Percentiles rank a stretch among this genome's conserved stretches.
Conservation (phyloP, 2,329 filamentous ascomycete genomes). For the Arthrobotrys sphaeroides region DNA sequence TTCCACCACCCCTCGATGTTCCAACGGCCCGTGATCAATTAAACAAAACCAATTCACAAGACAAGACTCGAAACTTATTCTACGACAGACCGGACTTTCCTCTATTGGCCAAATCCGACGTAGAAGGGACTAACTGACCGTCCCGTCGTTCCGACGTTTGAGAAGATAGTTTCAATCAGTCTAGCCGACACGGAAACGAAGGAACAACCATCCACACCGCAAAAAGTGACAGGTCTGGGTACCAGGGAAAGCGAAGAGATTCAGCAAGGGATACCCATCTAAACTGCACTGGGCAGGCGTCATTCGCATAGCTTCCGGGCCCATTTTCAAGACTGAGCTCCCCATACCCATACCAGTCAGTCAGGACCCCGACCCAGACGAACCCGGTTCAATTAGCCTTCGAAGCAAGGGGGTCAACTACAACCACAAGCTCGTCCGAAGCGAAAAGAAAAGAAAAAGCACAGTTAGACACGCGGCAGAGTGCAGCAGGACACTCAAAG, state of each 20-base stretch:
- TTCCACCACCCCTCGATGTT: constrained; percentile 30
- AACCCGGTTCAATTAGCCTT: constrained; percentile 33
- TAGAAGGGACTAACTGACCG: constrained; percentile 18
- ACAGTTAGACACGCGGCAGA: constrained; percentile 31
- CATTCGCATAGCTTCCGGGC: constrained; percentile 42
- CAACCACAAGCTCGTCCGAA: constrained; percentile 23
- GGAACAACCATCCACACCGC: background rate
- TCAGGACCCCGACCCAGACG: constrained; percentile 21
- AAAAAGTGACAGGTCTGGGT: constrained; percentile 44
- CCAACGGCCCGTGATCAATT: constrained; percentile 14
- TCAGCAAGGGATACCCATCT: constrained; percentile 38
- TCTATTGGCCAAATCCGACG: constrained; percentile 34
- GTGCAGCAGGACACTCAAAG: constrained; percentile 46
- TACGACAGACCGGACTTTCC: constrained; percentile 32
- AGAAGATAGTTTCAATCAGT: constrained; percentile 8
- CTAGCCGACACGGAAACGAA: constrained; percentile 14
- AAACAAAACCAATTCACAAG: background rate
- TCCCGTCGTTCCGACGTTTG: constrained; percentile 52
- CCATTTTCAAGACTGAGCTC: constrained; percentile 42
- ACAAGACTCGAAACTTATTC: background rate
- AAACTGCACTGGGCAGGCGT: constrained; percentile 48
- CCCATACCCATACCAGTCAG: constrained; percentile 47
- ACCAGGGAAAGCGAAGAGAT: constrained; percentile 43
- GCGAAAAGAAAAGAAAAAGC: constrained; percentile 20
- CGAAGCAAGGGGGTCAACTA: constrained; percentile 26